phyloP scores from a whole-genome alignment of 805 yeast genomes.

The Pichia californica region DNA sequence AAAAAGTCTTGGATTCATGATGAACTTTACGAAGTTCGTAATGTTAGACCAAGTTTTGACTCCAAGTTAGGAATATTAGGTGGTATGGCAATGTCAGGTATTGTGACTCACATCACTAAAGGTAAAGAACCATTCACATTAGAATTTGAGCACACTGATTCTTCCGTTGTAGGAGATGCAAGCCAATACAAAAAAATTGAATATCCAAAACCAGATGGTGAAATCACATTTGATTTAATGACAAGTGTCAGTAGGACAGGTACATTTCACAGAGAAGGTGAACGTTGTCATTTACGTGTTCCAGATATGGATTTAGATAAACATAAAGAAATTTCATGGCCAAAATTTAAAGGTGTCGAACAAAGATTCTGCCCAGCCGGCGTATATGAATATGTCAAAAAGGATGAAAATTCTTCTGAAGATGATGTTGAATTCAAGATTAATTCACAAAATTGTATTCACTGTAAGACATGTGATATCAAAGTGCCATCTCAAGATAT shows the following conservation, averaged over 20 bases:
- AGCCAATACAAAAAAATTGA: conserved; percentile 60
- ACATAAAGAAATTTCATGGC: conserved; percentile 67
- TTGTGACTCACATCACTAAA: conserved; percentile 68
- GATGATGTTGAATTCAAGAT: conserved; percentile 81
- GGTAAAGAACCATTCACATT: conserved; percentile 91
- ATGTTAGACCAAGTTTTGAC: conserved; percentile 87
- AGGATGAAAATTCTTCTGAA: conserved; percentile 37
- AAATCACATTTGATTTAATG: conserved; percentile 80
- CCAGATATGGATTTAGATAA: conserved; percentile 53
- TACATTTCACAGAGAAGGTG: conserved; percentile 92
- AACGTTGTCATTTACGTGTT: conserved; percentile 77
- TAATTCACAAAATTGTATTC: conserved; percentile 95
- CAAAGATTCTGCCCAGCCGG: conserved; percentile 97
- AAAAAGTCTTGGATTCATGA: conserved; percentile 79
- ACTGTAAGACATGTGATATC: conserved; percentile 97
- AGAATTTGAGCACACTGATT: conserved; percentile 58
- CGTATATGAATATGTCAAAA: conserved; percentile 79
- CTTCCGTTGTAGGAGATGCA: conserved; percentile 66
- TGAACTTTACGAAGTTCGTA: conserved; percentile 80
- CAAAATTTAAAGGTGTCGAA: conserved; percentile 81
- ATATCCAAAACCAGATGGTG: conserved; percentile 96
- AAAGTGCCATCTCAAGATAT: conserved; percentile 94
- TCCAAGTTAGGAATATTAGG: conserved; percentile 69
- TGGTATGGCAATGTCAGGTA: conserved; percentile 79
- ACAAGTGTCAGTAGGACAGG: conserved; percentile 97